These are phyloP conservation scores for Aureobasidium sp. DNA, from an alignment of 2,329 filamentous ascomycete species.

Conservation along the genomic window DNA sequence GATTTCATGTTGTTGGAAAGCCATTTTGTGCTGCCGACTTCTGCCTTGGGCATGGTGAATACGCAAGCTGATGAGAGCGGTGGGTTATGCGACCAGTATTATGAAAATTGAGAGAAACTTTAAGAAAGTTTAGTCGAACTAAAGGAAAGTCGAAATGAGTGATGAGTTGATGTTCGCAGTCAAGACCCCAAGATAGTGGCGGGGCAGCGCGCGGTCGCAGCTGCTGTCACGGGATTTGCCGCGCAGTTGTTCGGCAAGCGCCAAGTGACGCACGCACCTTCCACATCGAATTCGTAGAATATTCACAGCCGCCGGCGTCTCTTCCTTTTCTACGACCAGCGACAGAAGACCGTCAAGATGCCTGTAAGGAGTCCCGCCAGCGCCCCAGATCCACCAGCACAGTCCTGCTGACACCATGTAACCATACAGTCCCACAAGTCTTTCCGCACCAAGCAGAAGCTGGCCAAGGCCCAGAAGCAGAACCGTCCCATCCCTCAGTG, in stretches of 20 bases:
- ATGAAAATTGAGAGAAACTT: not conserved
- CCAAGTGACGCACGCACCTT: conserved; percentile 8
- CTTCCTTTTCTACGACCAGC: conserved; percentile 12
- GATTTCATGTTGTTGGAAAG: conserved; percentile 86
- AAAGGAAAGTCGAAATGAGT: not conserved
- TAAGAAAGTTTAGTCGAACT: not conserved
- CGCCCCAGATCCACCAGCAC: not conserved
- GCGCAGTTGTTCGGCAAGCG: conserved; percentile 10
- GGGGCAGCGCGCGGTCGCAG: not conserved
- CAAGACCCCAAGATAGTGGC: not conserved
- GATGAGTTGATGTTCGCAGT: not conserved
- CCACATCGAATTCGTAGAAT: conserved; percentile 10
- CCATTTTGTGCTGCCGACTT: conserved; percentile 85
- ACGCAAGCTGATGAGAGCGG: too few species aligned
- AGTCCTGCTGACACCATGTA: not conserved
- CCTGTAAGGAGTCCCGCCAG: conserved; percentile 17
- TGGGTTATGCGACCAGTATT: not conserved
- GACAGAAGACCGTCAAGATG: conserved; percentile 19
- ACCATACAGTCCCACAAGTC: conserved; percentile 86
- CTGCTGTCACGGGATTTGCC: conserved; percentile 4
- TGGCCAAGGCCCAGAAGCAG: conserved; percentile 99
- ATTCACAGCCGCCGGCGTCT: conserved; percentile 1
- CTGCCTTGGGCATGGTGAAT: conserved; percentile 53
- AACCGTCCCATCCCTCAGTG: conserved; percentile 99
- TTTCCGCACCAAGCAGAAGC: conserved; percentile 99